Evolutionary conservation across 176 grass and related monocot genomes (phyloP).

Genomic region (Lolium multiflorum): DNA sequence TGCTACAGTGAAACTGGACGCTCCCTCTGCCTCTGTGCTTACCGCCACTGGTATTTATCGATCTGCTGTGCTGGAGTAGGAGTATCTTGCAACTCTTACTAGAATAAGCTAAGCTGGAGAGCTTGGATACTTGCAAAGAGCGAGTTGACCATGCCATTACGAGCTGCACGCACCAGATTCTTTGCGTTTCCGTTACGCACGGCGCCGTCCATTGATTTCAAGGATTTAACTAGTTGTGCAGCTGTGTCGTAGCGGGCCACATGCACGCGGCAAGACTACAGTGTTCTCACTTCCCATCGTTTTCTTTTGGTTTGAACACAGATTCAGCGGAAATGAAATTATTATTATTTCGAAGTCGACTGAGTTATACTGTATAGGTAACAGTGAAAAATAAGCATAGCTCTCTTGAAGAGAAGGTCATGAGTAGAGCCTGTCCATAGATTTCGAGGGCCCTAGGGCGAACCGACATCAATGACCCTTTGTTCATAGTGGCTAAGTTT

Average conservation of each 20-base stretch:
- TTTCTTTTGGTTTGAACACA: background rate
- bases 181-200: background rate
- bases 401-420: no score
- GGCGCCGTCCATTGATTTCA: slow-evolving; percentile 31
- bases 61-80: background rate
- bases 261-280: slow-evolving; percentile 10
- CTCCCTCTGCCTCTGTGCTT: background rate
- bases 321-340: background rate
- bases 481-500: no score
- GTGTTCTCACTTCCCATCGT: background rate
- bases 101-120: background rate
- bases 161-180: slow-evolving; percentile 26
- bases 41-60: background rate
- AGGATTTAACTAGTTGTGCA: background rate
- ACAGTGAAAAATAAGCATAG: no score
- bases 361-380: background rate
- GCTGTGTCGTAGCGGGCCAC: background rate
- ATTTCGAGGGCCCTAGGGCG: no score
- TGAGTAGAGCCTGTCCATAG: no score
- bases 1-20: slow-evolving; percentile 1
- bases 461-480: no score
- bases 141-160: slow-evolving; percentile 34
- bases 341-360: background rate
- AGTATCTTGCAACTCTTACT: background rate
- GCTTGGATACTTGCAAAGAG: slow-evolving; percentile 17